Evolutionary conservation across 2,329 filamentous ascomycete genomes (phyloP), one percentile per base, ranked within the genome.

Genomic region (Pseudogymnoascus sp.): DNA sequence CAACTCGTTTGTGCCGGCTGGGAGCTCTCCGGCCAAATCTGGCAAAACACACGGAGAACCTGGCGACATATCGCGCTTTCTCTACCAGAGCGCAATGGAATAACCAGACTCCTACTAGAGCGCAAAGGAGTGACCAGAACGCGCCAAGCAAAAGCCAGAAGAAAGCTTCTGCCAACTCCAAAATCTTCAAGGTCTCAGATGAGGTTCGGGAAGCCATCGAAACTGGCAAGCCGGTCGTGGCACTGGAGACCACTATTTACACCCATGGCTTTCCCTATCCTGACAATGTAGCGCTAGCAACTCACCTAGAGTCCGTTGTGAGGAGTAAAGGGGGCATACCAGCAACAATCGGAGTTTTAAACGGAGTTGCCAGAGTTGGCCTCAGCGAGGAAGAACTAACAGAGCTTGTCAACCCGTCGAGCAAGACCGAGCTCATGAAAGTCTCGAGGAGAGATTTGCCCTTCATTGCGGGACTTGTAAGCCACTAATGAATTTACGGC

Each of bases 221-320:
- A 43, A 83, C 85, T 11, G 86, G 87, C 63, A 87, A 86, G 70
- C 93, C 95, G 0, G 88, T 99, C 3, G 93, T 99, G 9, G 95
- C 93, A 14, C 82, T 99, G 3, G 95, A 99, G 76, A 92, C 91
- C 1, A 96, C 95, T 3, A 97, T 99, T 69, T 97, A 99, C 76
- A 99, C 95, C 1, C 95, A 99, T 77, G 93, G 92, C 80, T 89
- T 87, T 67, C 87, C 88, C 2, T 88, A 88, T 68, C 88, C 88
- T 0, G 84, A 88, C 28, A 91, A 90, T 69, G 77, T 88, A 42
- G 87, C 89, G 21, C 80, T 99, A 12, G 90, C 91, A 53, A 77
- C 85, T 18, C 83, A 88, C 56, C 84, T 97, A 65, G 91, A 97
- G 72, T 86, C 87, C 11, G 82, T 96, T 42, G 89, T 97, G 60